phyloP scores from a whole-genome alignment of 2,329 filamentous ascomycete genomes.

The Cordyceps cicadae region DNA sequence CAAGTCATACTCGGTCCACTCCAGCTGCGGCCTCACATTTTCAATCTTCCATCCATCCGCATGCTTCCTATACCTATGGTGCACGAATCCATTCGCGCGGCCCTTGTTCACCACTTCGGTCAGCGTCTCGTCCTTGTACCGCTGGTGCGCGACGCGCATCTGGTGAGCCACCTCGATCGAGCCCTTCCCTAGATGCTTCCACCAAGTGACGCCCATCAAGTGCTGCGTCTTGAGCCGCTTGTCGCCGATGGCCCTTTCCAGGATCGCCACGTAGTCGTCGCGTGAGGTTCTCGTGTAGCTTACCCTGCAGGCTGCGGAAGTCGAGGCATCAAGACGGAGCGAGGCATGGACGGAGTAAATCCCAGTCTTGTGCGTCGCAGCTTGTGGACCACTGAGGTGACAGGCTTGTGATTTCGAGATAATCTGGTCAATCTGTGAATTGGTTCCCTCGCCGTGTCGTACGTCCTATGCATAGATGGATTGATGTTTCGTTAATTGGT shows the following conservation, averaged over 20 bases:
- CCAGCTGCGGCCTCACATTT: conserved; percentile 45
- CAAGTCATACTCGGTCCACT: conserved; percentile 46
- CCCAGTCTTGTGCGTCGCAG: conserved; percentile 61
- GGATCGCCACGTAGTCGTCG: conserved; percentile 22
- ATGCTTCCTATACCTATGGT: conserved; percentile 49
- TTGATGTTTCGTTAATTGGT: too few relatives aligned
- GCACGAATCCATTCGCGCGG: conserved; percentile 50
- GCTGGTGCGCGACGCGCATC: conserved; percentile 53
- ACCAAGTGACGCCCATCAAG: conserved; percentile 53
- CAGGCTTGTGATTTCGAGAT: conserved; percentile 13
- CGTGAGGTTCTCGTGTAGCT: conserved; percentile 12
- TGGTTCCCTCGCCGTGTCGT: too few relatives aligned
- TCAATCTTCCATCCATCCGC: conserved; percentile 53
- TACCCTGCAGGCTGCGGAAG: conserved; percentile 8
- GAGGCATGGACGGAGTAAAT: conserved; percentile 50
- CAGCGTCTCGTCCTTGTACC: conserved; percentile 43
- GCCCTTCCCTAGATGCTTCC: conserved; percentile 49
- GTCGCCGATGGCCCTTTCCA: conserved; percentile 39
- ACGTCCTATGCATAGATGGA: too few relatives aligned
- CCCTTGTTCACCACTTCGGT: conserved; percentile 46
- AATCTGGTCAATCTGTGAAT: conserved; percentile 1
- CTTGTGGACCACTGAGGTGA: conserved; percentile 57
- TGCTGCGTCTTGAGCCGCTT: conserved; percentile 56
- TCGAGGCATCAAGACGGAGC: conserved; percentile 35
- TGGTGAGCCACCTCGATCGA: conserved; percentile 54